Percentiles rank a stretch among this genome's conserved stretches.
These are phyloP conservation scores for Quillaja saponaria DNA, from an alignment of 306 rosid genomes.

Conservation along the genomic window DNA sequence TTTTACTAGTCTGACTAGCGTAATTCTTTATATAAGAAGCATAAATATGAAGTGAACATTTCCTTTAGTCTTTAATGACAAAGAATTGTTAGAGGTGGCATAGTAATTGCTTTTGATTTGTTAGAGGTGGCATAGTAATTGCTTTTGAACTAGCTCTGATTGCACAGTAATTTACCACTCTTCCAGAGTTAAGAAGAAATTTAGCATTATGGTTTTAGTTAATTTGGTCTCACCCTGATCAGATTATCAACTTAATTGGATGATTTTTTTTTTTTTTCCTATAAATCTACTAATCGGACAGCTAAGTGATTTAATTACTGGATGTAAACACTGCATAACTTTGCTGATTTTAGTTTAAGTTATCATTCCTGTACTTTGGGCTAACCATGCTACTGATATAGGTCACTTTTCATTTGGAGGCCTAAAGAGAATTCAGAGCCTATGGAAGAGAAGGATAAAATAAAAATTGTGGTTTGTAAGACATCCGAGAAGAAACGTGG, in stretches of 20 bases:
- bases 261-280: no score
- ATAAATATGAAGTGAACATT: no score
- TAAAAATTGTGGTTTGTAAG: conserved; percentile 52
- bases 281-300: not conserved
- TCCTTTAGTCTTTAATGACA: no score
- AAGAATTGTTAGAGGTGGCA: no score
- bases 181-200: not conserved
- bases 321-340: not conserved
- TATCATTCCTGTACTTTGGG: conserved; percentile 11
- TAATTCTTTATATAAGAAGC: no score
- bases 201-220: not conserved
- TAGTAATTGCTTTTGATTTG: no score
- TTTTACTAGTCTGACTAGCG: no score
- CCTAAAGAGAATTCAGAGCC: conserved; percentile 67
- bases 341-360: not conserved
- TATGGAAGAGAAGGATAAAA: conserved; percentile 56
- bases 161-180: not conserved
- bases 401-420: conserved; percentile 92
- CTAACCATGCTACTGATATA: conserved; percentile 30
- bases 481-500: conserved; percentile 53
- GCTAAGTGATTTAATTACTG: not conserved
- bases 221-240: not conserved
- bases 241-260: no score
- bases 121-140: no score
- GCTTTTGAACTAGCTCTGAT: not conserved